Conservation (phyloP, 768 basidiomycete genomes). For the Rhizopogon roseolus region DNA sequence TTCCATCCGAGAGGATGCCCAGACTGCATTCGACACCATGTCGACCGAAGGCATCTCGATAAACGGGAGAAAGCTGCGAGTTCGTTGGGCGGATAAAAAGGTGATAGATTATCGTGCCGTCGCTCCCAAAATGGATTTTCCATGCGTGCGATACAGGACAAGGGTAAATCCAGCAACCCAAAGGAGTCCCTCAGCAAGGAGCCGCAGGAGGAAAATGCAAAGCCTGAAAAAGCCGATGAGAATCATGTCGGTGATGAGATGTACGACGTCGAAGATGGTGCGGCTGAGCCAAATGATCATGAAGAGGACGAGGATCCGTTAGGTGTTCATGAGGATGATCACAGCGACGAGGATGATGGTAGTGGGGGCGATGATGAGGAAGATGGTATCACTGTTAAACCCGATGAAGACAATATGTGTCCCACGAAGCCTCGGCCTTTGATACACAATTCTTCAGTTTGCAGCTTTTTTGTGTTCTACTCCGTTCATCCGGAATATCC, state of each 20-base stretch:
- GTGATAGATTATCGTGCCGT: constrained; percentile 31
- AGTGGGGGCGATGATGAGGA: constrained; percentile 22
- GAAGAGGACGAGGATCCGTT: constrained; percentile 38
- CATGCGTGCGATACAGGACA: background rate
- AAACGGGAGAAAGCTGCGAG: constrained; percentile 64
- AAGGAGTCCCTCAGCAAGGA: no score
- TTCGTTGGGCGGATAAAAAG: constrained; percentile 79
- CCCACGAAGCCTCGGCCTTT: constrained; percentile 64
- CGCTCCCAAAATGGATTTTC: no score
- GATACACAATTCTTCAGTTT: no score
- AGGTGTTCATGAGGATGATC: constrained; percentile 38
- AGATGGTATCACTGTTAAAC: constrained; percentile 17
- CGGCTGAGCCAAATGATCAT: constrained; percentile 22
- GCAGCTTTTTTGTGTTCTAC: no score
- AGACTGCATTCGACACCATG: constrained; percentile 62
- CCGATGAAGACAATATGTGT: constrained; percentile 31
- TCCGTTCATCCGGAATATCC: constrained; percentile 89
- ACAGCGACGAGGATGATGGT: constrained; percentile 32
- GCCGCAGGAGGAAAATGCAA: constrained; percentile 30
- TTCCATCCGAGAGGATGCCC: constrained; percentile 84
- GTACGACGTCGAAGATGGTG: constrained; percentile 17
- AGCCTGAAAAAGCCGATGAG: constrained; percentile 26
- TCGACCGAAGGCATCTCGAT: constrained; percentile 59
- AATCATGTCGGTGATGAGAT: constrained; percentile 25
- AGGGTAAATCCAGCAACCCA: background rate